A percentile compares a stretch with the other conserved stretches of the same genome.
phyloP scores from a whole-genome alignment of 495 filamentous ascomycete genomes.

The Amniculicola lignicola region DNA sequence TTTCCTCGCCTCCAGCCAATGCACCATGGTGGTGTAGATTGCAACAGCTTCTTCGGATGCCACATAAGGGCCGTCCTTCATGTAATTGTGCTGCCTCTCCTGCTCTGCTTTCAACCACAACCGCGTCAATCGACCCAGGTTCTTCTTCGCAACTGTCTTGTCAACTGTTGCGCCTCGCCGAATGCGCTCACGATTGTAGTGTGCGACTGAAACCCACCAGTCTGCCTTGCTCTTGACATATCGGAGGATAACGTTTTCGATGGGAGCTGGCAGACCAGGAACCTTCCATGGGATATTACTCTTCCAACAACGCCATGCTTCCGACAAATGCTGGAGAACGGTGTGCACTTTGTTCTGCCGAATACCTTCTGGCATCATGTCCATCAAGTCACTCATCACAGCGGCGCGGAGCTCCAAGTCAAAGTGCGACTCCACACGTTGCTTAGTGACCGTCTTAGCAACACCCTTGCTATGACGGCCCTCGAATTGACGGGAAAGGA shows the following conservation, averaged over 20 bases:
- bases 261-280: conserved; percentile 89
- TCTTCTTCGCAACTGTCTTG: conserved; percentile 99
- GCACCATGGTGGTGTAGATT: conserved; percentile 97
- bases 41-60: conserved; percentile 98
- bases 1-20: conserved; percentile 97
- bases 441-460: conserved; percentile 98
- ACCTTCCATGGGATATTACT: conserved; percentile 99
- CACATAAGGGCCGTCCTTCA: conserved; percentile 98
- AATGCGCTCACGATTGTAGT: conserved; percentile 97
- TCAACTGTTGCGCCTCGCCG: conserved; percentile 94
- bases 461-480: conserved; percentile 99
- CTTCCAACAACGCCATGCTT: conserved; percentile 99
- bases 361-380: conserved; percentile 99
- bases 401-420: conserved; percentile 96
- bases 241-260: conserved; percentile 96
- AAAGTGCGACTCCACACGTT: conserved; percentile 98
- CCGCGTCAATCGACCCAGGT: conserved; percentile 88
- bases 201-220: conserved; percentile 99
- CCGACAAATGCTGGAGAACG: conserved; percentile 92
- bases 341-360: conserved; percentile 99
- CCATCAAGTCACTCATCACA: conserved; percentile 98
- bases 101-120: conserved; percentile 99
- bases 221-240: conserved; percentile 99
- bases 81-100: conserved; percentile 97
- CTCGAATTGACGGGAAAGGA: conserved; percentile 96